Percentiles rank a stretch among this genome's conserved stretches.
phyloP scores from a whole-genome alignment of 805 yeast species.

The Kodamaea neixiangensis region DNA sequence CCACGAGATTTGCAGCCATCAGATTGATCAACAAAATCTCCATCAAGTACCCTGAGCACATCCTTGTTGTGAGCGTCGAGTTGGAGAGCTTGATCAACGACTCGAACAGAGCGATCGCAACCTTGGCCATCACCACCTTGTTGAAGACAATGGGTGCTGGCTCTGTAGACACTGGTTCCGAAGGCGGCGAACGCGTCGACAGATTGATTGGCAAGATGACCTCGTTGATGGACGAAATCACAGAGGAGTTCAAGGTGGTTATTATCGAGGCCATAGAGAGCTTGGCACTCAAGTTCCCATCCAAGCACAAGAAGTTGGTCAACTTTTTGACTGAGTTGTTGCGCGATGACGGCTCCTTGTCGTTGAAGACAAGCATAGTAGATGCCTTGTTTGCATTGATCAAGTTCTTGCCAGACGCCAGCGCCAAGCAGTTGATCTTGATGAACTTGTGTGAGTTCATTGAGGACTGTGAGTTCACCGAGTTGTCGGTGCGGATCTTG shows the following conservation, averaged over 20 bases:
- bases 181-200: conserved; percentile 68
- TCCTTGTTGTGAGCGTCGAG: conserved; percentile 78
- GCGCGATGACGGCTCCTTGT: conserved; percentile 88
- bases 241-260: conserved; percentile 93
- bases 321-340: conserved; percentile 79
- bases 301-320: conserved; percentile 81
- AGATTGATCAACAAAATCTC: conserved; percentile 87
- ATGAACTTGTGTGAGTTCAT: conserved; percentile 93
- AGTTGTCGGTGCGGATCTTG: conserved; percentile 87
- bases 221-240: conserved; percentile 86
- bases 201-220: conserved; percentile 85
- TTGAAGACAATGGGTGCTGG: conserved; percentile 90
- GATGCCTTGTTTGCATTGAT: conserved; percentile 93
- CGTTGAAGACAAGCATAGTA: conserved; percentile 81
- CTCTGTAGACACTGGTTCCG: conserved; percentile 33
- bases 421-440: conserved; percentile 77
- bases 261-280: conserved; percentile 94
- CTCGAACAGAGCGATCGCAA: conserved; percentile 86
- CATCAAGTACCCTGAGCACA: conserved; percentile 74
- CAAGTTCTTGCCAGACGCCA: conserved; percentile 70
- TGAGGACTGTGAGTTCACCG: conserved; percentile 97
- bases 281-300: conserved; percentile 89
- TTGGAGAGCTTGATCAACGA: conserved; percentile 87
- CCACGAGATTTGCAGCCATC: conserved; percentile 90
- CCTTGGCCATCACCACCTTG: conserved; percentile 94